These are phyloP conservation scores for Sordariomycetes sp. DNA, from an alignment of 2,329 filamentous ascomycete species.

Conservation along the genomic window DNA sequence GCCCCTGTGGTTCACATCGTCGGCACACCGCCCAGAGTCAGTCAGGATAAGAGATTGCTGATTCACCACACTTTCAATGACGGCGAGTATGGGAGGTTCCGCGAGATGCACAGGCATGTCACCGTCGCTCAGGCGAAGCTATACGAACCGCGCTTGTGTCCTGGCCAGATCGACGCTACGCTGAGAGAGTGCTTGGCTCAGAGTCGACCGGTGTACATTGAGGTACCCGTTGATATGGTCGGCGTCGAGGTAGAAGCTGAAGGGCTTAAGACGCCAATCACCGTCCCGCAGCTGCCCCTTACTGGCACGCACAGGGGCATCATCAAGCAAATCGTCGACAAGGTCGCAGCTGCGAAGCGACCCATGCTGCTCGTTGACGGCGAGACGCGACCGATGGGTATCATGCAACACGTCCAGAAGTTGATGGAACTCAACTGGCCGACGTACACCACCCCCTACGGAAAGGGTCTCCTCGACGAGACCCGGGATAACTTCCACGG, in stretches of 20 bases:
- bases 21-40: conserved; percentile 34
- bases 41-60: conserved; percentile 30
- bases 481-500: conserved; percentile 35
- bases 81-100: conserved; percentile 41
- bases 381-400: conserved; percentile 30
- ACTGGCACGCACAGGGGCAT: conserved; percentile 14
- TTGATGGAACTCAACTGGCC: conserved; percentile 33
- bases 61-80: conserved; percentile 49
- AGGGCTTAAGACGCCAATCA: conserved; percentile 14
- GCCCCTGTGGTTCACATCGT: conserved; percentile 50
- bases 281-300: conserved; percentile 10
- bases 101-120: conserved; percentile 37
- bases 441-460: conserved; percentile 35
- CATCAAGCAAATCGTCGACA: conserved; percentile 24
- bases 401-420: conserved; percentile 28
- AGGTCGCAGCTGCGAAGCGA: conserved; percentile 32
- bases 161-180: conserved; percentile 40
- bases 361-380: conserved; percentile 45
- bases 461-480: conserved; percentile 42
- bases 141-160: neutral
- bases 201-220: conserved; percentile 46
- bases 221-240: conserved; percentile 45
- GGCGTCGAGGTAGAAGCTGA: conserved; percentile 19
- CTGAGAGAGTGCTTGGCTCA: conserved; percentile 40
- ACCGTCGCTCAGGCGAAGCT: conserved; percentile 34